Conservation (phyloP, 371 early-diverging fungal genomes). For the Coemansia sp. region DNA sequence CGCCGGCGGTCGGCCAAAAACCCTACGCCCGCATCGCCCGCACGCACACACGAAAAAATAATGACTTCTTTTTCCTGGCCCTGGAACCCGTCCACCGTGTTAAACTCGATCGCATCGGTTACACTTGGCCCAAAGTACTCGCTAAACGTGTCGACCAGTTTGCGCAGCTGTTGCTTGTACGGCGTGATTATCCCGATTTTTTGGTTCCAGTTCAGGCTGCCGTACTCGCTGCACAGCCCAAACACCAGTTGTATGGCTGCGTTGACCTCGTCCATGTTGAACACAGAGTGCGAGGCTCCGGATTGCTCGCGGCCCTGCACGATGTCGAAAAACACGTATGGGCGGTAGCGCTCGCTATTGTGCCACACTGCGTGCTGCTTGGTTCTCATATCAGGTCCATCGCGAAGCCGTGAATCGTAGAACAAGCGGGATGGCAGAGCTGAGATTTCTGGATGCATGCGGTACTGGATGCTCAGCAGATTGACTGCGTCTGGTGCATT, state of each 20-base stretch:
- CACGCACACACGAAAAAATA: conserved; percentile 90
- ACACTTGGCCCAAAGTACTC: conserved; percentile 62
- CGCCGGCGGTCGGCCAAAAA: too few species aligned
- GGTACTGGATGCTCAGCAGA: conserved; percentile 90
- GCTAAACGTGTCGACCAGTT: conserved; percentile 66
- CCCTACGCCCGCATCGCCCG: too few species aligned
- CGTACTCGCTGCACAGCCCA: conserved; percentile 57
- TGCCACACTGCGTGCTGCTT: conserved; percentile 79
- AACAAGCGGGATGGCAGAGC: conserved; percentile 78
- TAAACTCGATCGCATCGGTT: conserved; percentile 81
- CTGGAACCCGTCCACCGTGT: conserved; percentile 98
- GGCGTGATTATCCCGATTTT: conserved; percentile 89
- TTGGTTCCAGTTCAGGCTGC: conserved; percentile 64
- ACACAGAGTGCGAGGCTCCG: conserved; percentile 71
- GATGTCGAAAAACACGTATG: conserved; percentile 81
- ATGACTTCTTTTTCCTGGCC: conserved; percentile 98
- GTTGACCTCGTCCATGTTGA: conserved; percentile 76
- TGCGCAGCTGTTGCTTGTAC: conserved; percentile 83
- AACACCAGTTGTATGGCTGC: conserved; percentile 73
- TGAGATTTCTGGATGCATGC: conserved; percentile 96
- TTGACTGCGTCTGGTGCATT: conserved; percentile 63
- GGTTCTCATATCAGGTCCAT: conserved; percentile 71
- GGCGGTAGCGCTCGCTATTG: conserved; percentile 58
- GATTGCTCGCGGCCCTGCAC: conserved; percentile 66
- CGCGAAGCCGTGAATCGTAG: conserved; percentile 72